phyloP scores from a whole-genome alignment of 352 stramenopile species.

The Thraustochytrium sp. region DNA sequence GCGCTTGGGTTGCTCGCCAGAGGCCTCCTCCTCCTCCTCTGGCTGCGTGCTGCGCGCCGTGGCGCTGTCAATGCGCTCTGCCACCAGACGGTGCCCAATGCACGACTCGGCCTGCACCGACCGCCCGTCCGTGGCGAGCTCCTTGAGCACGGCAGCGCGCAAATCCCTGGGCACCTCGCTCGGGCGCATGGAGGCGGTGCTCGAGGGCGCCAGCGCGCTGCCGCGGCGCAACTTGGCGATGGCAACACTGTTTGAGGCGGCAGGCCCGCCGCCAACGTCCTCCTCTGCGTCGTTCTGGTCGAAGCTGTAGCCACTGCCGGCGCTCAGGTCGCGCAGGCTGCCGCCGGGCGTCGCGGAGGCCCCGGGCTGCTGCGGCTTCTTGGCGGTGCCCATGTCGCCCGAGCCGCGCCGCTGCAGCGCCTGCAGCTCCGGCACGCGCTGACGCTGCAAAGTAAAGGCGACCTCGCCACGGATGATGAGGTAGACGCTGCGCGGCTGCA shows the following conservation, averaged over 20 bases:
- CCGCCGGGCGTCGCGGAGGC: neutral
- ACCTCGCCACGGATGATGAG: conserved; percentile 1
- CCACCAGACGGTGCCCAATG: neutral
- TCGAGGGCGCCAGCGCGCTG: too few relatives aligned
- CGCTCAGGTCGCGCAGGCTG: neutral
- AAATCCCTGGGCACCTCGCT: neutral
- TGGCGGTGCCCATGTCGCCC: neutral
- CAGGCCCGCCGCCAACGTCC: too few relatives aligned
- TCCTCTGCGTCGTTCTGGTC: too few relatives aligned
- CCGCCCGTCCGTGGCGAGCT: neutral
- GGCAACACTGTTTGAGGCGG: too few relatives aligned
- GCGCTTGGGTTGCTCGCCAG: neutral
- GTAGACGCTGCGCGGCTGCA: neutral
- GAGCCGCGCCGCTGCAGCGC: neutral
- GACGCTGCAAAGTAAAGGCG: neutral
- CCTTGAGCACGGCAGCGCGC: neutral
- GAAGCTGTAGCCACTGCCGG: too few relatives aligned
- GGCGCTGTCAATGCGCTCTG: neutral
- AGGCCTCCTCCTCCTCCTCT: neutral
- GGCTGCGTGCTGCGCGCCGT: neutral
- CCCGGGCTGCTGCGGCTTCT: neutral
- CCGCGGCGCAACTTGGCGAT: too few relatives aligned
- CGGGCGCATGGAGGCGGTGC: too few relatives aligned
- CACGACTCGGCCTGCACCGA: neutral
- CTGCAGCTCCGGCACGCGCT: neutral